These are phyloP conservation scores for Magnaporthiopsis rhizophila DNA, from an alignment of 2,329 filamentous ascomycete genomes.

Conservation along the genomic window DNA sequence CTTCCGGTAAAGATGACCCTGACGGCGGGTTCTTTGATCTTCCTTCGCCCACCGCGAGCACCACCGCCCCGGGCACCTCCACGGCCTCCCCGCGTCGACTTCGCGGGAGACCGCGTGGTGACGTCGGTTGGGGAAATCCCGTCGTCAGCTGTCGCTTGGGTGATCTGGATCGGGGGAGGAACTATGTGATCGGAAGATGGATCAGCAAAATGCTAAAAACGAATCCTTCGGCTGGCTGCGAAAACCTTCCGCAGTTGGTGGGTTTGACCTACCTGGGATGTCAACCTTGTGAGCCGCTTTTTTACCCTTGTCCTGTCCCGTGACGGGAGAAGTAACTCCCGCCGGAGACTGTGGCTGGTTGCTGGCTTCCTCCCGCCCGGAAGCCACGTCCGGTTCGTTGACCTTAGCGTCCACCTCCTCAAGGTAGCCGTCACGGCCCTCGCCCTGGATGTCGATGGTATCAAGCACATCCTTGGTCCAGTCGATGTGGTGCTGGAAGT, in stretches of 20 bases:
- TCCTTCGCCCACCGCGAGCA: neutral
- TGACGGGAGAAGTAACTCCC: neutral
- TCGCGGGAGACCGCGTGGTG: neutral
- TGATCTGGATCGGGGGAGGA: neutral
- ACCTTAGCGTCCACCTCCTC: too few relatives aligned
- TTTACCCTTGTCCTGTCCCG: neutral
- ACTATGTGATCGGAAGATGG: neutral
- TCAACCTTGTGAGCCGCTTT: neutral
- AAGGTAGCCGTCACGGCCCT: neutral
- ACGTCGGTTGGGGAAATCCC: neutral
- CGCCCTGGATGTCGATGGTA: neutral
- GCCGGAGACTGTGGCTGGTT: neutral
- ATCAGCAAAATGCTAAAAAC: neutral
- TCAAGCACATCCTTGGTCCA: too few relatives aligned
- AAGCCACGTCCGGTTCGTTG: too few relatives aligned
- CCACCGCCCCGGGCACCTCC: neutral
- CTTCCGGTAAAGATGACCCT: neutral
- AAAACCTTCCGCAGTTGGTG: too few relatives aligned
- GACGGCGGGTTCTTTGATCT: neutral
- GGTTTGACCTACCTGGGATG: neutral
- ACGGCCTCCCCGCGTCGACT: neutral
- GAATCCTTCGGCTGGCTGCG: too few relatives aligned
- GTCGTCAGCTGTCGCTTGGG: neutral
- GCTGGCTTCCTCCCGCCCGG: too few relatives aligned
- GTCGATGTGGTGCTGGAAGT: neutral